Evolutionary conservation across 2,329 filamentous ascomycete species (phyloP), one percentile per base, ranked within the genome.

Genomic region (Neopestalotiopsis rosae): DNA sequence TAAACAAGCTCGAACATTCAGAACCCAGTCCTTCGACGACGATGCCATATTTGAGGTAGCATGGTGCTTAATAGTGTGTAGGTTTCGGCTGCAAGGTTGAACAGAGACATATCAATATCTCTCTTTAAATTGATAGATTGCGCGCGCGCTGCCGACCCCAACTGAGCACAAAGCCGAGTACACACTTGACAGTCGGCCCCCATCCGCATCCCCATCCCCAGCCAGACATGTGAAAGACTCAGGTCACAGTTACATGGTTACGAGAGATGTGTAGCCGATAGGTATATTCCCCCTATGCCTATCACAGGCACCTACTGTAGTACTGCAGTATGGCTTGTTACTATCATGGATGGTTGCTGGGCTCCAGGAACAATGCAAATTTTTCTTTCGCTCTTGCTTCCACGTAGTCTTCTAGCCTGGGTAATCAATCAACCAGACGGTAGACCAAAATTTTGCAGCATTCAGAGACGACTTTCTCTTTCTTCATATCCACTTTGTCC

Each of bases 401-500:
- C 45, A 52, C 45, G 45, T 52, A 52, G 45, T 17, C 30, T 40
- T 40, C 30, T 28, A 38, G 30, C 12, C 30, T 62, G 32, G 30
- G 59, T 34, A 57, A 32, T 28, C 63, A 40, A 49, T n/a, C 10
- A 40, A 49, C 14, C 10, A 49, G 45, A 65, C 49, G 20, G 62
- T 40, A 45, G 28, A 24, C 32, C 49, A 56, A 32, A 28, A 13
- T 49, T 66, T 52, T 56, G 61, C 40, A 52, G 59, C 45, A 49
- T 66, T 38, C 6, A 38, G 34, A 38, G 34, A 38, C 24, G 40
- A 49, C 40, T 17, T 17, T 32, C 58, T 42, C 24, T 28, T 28
- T 42, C 24, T 38, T 38, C 45, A 38, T 58, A 67, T 59, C 58
- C 57, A 68, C 63, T 42, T 32, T 30, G 56, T 61, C 30, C 57